phyloP scores from a whole-genome alignment of 2,329 filamentous ascomycete species.

The Delphinella strobiligena region DNA sequence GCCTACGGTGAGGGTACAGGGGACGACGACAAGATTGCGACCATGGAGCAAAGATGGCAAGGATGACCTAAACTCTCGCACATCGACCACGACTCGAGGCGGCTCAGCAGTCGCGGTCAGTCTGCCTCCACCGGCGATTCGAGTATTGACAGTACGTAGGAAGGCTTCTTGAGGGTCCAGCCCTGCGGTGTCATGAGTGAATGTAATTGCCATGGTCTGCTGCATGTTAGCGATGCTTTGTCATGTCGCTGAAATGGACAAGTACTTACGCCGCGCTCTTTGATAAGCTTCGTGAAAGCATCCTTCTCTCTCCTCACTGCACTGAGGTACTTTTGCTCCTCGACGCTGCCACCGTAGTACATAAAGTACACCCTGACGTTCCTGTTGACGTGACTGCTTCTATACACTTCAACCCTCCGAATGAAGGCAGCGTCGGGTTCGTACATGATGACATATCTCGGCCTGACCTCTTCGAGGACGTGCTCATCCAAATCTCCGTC shows the following conservation, averaged over 20 bases:
- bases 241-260: too few relatives aligned
- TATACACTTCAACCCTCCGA: constrained; percentile 85
- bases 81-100: constrained; percentile 84
- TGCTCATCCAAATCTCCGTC: constrained; percentile 94
- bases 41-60: constrained; percentile 86
- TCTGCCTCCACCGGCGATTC: constrained; percentile 85
- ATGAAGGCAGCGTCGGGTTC: constrained; percentile 94
- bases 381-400: constrained; percentile 80
- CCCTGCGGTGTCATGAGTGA: constrained; percentile 57
- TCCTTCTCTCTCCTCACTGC: constrained; percentile 74
- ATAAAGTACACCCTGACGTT: constrained; percentile 92
- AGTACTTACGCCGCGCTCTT: constrained; percentile 82
- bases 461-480: constrained; percentile 86
- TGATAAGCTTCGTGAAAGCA: constrained; percentile 86
- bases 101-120: constrained; percentile 74
- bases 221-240: too few relatives aligned
- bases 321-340: constrained; percentile 14
- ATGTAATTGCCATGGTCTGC: constrained; percentile 83
- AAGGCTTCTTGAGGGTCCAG: constrained; percentile 85
- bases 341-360: constrained; percentile 67
- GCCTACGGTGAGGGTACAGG: constrained; percentile 90
- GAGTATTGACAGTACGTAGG: constrained; percentile 87
- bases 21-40: constrained; percentile 75
- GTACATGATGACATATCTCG: constrained; percentile 96
- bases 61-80: constrained; percentile 89